phyloP scores from a whole-genome alignment of 345 rosid species.

The Trapa bicornis region DNA sequence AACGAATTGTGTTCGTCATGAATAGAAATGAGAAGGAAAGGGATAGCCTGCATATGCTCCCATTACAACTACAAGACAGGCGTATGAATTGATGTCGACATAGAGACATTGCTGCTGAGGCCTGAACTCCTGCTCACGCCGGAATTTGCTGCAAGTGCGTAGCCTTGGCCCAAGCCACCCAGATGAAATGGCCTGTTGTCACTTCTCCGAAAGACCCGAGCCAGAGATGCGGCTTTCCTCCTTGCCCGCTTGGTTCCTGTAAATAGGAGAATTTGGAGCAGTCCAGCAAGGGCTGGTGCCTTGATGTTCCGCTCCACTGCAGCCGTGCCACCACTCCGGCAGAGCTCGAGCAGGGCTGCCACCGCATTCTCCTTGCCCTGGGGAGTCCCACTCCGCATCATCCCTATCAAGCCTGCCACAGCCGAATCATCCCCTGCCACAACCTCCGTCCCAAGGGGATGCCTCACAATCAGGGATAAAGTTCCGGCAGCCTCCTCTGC shows the following conservation, averaged over 20 bases:
- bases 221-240: slow-evolving; percentile 90
- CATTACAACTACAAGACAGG: slow-evolving; percentile 38
- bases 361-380: slow-evolving; percentile 95
- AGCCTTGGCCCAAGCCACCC: slow-evolving; percentile 46
- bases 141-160: slow-evolving; percentile 51
- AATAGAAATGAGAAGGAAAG: neutral
- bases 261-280: slow-evolving; percentile 66
- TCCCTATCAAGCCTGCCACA: slow-evolving; percentile 46
- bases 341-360: slow-evolving; percentile 82
- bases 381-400: slow-evolving; percentile 89
- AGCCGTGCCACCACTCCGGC: slow-evolving; percentile 64
- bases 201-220: slow-evolving; percentile 71
- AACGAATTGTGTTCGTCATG: slow-evolving; percentile 4
- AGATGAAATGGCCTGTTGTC: slow-evolving; percentile 44
- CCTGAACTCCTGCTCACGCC: slow-evolving; percentile 28
- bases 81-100: slow-evolving; percentile 53
- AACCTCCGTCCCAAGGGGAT: slow-evolving; percentile 60
- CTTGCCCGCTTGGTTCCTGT: slow-evolving; percentile 92
- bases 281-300: slow-evolving; percentile 68
- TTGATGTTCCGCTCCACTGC: slow-evolving; percentile 58
- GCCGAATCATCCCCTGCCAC: slow-evolving; percentile 69
- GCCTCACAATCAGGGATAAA: slow-evolving; percentile 73
- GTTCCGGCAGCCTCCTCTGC: slow-evolving; percentile 93
- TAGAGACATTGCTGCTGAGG: slow-evolving; percentile 52
- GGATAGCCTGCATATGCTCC: neutral